Evolutionary conservation across 495 filamentous ascomycete species (phyloP).

Genomic region (Xylaria curta): DNA sequence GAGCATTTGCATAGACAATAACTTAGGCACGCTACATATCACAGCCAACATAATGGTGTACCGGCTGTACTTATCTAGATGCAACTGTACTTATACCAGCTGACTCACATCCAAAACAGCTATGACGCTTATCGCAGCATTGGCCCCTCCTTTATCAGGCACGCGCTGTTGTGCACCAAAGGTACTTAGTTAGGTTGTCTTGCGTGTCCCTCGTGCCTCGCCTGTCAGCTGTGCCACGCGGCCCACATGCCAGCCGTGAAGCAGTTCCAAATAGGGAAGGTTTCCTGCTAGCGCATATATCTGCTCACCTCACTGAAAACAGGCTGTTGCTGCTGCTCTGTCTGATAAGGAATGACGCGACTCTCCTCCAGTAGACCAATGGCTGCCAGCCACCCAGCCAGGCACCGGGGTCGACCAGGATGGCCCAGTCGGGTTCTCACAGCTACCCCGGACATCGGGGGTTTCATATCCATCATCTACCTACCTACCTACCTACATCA

Average conservation of each 20-base stretch:
- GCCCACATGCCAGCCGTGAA: neutral
- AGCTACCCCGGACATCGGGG: conserved; percentile 43
- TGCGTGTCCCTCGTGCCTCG: neutral
- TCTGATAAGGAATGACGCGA: conserved; percentile 34
- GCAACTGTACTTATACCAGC: neutral
- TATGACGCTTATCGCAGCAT: conserved; percentile 25
- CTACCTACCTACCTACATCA: conserved; percentile 31
- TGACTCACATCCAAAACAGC: conserved; percentile 11
- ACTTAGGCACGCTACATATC: neutral
- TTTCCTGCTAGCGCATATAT: conserved; percentile 19
- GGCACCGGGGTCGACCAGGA: conserved; percentile 28
- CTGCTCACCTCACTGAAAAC: neutral
- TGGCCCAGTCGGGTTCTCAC: conserved; percentile 40
- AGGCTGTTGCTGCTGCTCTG: neutral
- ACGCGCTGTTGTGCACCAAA: conserved; percentile 3
- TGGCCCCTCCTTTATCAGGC: conserved; percentile 26
- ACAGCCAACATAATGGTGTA: neutral
- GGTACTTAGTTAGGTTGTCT: too few relatives aligned
- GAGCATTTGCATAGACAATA: neutral
- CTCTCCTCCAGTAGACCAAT: neutral
- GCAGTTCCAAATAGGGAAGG: conserved; percentile 16
- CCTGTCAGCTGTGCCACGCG: conserved; percentile 4
- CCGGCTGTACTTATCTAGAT: neutral
- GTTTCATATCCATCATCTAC: conserved; percentile 32
- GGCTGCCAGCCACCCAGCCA: conserved; percentile 17